Evolutionary conservation across 257 asterid genomes (phyloP).

Genomic region (Gentiana dahurica): DNA sequence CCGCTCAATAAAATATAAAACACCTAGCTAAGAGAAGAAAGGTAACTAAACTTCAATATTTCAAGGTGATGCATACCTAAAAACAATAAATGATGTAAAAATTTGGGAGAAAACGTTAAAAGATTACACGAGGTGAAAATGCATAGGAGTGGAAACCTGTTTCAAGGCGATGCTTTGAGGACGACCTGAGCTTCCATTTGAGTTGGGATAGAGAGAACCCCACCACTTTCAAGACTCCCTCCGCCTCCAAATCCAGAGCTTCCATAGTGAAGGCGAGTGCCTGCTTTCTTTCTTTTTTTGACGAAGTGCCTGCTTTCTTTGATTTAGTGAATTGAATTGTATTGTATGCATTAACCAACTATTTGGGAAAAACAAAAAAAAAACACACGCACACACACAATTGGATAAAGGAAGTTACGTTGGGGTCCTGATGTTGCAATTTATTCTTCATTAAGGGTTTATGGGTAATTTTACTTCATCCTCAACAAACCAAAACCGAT

Average conservation of each 20-base stretch:
- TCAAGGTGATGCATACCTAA: neutral
- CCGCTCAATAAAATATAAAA: neutral
- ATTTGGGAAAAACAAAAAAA: too few species aligned
- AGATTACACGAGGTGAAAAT: neutral
- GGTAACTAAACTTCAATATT: neutral
- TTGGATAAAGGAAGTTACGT: too few species aligned
- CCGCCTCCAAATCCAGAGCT: conserved; percentile 26
- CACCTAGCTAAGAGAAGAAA: neutral
- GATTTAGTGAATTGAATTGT: too few species aligned
- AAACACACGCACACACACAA: too few species aligned
- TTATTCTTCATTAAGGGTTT: too few species aligned
- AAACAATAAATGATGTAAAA: neutral
- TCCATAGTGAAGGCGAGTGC: conserved; percentile 10
- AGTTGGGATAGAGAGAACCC: conserved; percentile 48
- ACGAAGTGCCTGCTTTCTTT: too few species aligned
- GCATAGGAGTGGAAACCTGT: conserved; percentile 25
- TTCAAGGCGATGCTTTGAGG: conserved; percentile 72
- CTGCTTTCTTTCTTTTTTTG: too few species aligned
- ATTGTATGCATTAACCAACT: too few species aligned
- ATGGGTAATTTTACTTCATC: too few species aligned
- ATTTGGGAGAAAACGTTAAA: too few species aligned
- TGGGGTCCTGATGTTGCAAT: too few species aligned
- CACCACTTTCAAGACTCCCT: conserved; percentile 34
- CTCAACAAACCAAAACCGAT: too few species aligned
- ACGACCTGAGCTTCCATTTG: conserved; percentile 65